Percentiles rank a stretch among this genome's conserved stretches.
phyloP scores from a whole-genome alignment of 176 grass and related monocot genomes.

The Zoysia pacifica region DNA sequence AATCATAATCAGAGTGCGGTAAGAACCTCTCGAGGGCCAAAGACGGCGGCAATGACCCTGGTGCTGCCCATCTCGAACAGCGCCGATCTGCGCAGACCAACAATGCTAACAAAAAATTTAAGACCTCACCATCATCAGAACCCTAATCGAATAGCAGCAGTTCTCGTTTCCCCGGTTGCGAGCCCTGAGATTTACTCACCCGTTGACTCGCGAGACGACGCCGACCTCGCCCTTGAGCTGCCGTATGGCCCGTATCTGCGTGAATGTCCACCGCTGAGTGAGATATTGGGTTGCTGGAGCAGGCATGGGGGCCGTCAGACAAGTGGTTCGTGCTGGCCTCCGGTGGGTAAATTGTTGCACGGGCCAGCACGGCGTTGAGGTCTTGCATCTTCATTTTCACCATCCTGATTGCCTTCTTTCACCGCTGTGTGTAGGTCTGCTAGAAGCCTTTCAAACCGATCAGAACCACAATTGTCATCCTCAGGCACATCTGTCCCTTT shows the following conservation, averaged over 20 bases:
- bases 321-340: too few relatives aligned
- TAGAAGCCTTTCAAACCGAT: too few relatives aligned
- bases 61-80: constrained; percentile 98
- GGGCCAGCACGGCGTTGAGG: too few relatives aligned
- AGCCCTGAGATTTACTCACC: constrained; percentile 29
- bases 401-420: too few relatives aligned
- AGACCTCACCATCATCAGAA: neutral
- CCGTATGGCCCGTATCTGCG: constrained; percentile 60
- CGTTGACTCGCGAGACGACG: constrained; percentile 74
- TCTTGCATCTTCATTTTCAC: too few relatives aligned
- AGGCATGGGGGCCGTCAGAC: too few relatives aligned
- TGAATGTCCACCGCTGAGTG: neutral
- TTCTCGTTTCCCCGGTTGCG: neutral
- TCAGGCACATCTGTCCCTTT: too few relatives aligned
- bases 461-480: too few relatives aligned
- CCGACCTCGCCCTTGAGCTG: constrained; percentile 79
- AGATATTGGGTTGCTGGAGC: neutral
- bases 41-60: constrained; percentile 82
- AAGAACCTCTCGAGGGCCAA: constrained; percentile 82
- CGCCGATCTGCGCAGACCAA: constrained; percentile 58
- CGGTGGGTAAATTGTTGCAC: too few relatives aligned
- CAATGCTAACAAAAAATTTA: constrained; percentile 14
- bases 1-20: neutral
- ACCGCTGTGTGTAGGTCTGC: too few relatives aligned
- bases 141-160: neutral